phyloP scores from a whole-genome alignment of 208 protist species.

The Crithidia expoeki region DNA sequence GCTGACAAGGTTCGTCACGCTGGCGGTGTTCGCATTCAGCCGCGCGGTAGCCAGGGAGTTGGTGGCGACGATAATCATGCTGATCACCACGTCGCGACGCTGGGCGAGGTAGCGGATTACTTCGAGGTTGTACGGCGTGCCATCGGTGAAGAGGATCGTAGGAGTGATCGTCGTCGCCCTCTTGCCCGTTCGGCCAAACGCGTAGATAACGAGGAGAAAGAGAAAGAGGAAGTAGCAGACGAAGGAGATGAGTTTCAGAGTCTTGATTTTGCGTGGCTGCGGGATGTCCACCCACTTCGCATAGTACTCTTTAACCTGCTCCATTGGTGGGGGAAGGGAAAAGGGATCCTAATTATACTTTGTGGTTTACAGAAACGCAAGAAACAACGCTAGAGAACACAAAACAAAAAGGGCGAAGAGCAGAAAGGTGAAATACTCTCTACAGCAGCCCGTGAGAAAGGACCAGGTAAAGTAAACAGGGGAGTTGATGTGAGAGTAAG shows the following conservation, averaged over 20 bases:
- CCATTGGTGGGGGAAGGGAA: constrained; percentile 31
- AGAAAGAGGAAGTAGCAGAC: constrained; percentile 67
- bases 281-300: constrained; percentile 50
- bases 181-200: constrained; percentile 62
- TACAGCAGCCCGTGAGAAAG: too few species aligned
- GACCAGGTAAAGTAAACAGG: too few species aligned
- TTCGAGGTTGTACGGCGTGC: constrained; percentile 56
- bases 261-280: constrained; percentile 77
- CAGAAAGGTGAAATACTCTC: too few species aligned
- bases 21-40: constrained; percentile 24
- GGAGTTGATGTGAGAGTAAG: too few species aligned
- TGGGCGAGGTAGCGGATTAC: constrained; percentile 69
- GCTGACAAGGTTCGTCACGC: constrained; percentile 35
- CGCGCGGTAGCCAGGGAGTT: constrained; percentile 35
- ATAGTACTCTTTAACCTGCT: constrained; percentile 44
- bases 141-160: constrained; percentile 73
- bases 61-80: constrained; percentile 67
- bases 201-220: constrained; percentile 76
- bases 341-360: too few species aligned
- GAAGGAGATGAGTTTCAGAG: constrained; percentile 52
- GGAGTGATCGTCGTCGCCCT: constrained; percentile 29
- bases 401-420: background rate
- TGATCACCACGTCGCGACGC: constrained; percentile 58
- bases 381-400: background rate
- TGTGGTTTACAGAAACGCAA: background rate